Evolutionary conservation across 805 yeast species (phyloP), one percentile per base, ranked within the genome.

Genomic region (Pichia californica): DNA sequence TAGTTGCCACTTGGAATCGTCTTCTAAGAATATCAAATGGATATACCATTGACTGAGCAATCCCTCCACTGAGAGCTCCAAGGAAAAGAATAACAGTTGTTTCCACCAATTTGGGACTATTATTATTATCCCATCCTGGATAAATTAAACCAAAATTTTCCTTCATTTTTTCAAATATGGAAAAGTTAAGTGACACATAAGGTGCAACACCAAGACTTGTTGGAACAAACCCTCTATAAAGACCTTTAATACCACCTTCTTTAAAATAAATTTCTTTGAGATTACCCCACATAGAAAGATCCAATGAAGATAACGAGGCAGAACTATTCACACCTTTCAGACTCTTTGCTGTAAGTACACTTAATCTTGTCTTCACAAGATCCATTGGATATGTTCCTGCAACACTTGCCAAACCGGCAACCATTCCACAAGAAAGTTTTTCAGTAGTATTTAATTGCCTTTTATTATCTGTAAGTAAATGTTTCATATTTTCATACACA

Each of bases 121-220:
- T 41, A 1, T 70, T 41, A 1, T 70, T 41, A 1, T 71, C 66
- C 61, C 74, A 64, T 41, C 67, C 57, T 13, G 39, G 44, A 7
- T n/a, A 36, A 5, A 21, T 2, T 2, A 7, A 1, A n/a, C 19
- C 32, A 6, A 44, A n/a, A 8, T 29, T 23, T 46, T 82, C 93
- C 49, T 88, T 77, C 51, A 88, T 57, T 48, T 76, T 79, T 57
- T 93, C 98, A 67, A 89, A 91, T 36, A 88, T 79, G 2, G 96
- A 83, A 59, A 91, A 91, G 63, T 89, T 91, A 41, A 91, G 74
- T 4, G 96, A 96, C 27, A 88, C 96, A 57, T 89, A 93, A 1
- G 98, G 97, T 1, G 96, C 97, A 18, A 93, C 96, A 2, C 98
- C 97, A 45, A 86, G 64, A 1, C 89, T 78, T 0, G 98, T 91